Base-by-base conservation (phyloP, 192 early-diverging fungal genomes). In the Podila horticola region DNA sequence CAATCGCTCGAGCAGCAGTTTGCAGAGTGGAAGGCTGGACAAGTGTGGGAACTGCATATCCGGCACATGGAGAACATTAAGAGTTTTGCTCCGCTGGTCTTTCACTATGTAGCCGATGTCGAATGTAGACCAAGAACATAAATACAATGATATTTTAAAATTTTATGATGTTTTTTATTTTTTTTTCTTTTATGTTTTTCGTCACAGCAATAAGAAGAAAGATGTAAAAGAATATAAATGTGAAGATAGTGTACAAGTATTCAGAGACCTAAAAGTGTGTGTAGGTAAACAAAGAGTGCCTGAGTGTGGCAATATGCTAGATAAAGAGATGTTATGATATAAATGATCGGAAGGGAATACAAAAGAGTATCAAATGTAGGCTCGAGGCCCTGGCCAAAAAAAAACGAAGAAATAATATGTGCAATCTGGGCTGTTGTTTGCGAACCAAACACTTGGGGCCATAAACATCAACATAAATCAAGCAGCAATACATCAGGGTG, bases 51-150 rank as follows among this genome's bases (percentile, higher is more conserved):
- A 4, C 13, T 84, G 15, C 20, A 68, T 11, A 74, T 84, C 22
- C 41, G 59, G 5, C 83, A 84, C 30, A 58, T 73, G 50, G 83
- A 84, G 41, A 73, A 71, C 24, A 75, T 84, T 55, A 84, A 84
- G 49, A 84, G 83, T 30, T 84, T 74, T 79, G 83, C 83, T 20
- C 83, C 83, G 0, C 48, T 71, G 55, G 75, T 84, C 9, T 79
- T 74, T 19, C 83, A 84, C 38, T 84, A 84, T 52, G 83, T 84
- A 15, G 22, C 68, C 28, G 83, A 84, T 69, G 63, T 84, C 12
- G 75, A 79, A 41, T 84, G 83, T 38, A 60, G 70, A 24, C 83
- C 75, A 48, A 51, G 50, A 11, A 20, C 41, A 7, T 34, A 15
- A 31, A 20, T n/a, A n/a, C n/a, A n/a, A n/a, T n/a, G n/a, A 58